phyloP scores from a whole-genome alignment of 129 eudicot genomes.

The Flaveria linearis region DNA sequence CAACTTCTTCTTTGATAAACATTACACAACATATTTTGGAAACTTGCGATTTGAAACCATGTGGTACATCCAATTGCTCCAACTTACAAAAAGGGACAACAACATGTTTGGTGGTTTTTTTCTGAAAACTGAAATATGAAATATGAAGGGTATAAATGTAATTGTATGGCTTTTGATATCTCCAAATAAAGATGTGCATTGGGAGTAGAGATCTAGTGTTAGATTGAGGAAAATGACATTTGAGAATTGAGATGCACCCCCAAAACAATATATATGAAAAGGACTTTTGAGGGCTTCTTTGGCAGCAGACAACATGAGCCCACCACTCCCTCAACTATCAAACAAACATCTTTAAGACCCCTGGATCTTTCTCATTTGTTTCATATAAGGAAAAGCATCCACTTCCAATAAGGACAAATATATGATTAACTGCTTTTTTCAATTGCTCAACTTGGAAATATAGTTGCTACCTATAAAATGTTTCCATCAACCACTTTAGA shows the following conservation, averaged over 20 bases:
- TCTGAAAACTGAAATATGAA: not conserved
- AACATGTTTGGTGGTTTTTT: not conserved
- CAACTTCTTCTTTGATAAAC: not conserved
- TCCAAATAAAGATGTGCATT: not conserved
- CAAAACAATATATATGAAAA: slow-evolving; percentile 16
- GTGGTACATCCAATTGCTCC: not conserved
- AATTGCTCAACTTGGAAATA: slow-evolving; percentile 22
- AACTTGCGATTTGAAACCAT: not conserved
- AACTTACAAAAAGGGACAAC: not conserved
- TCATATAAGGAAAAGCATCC: slow-evolving; percentile 25
- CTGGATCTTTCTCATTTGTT: slow-evolving; percentile 15
- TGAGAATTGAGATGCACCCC: slow-evolving; percentile 15
- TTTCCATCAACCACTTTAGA: slow-evolving; percentile 16
- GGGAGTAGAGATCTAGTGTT: slow-evolving; percentile 28
- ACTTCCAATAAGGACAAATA: slow-evolving; percentile 32
- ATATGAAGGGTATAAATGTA: not conserved
- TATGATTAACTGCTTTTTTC: slow-evolving; percentile 26
- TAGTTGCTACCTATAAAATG: slow-evolving; percentile 8
- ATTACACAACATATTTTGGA: not conserved
- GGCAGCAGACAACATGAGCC: slow-evolving; percentile 30
- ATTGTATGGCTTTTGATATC: not conserved
- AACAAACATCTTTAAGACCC: slow-evolving; percentile 26
- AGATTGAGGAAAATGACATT: slow-evolving; percentile 28
- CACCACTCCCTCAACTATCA: slow-evolving; percentile 36
- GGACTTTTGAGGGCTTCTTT: slow-evolving; percentile 27